Conservation (phyloP, 1,284 basidiomycete genomes). For the Anthracocystis setariae region DNA sequence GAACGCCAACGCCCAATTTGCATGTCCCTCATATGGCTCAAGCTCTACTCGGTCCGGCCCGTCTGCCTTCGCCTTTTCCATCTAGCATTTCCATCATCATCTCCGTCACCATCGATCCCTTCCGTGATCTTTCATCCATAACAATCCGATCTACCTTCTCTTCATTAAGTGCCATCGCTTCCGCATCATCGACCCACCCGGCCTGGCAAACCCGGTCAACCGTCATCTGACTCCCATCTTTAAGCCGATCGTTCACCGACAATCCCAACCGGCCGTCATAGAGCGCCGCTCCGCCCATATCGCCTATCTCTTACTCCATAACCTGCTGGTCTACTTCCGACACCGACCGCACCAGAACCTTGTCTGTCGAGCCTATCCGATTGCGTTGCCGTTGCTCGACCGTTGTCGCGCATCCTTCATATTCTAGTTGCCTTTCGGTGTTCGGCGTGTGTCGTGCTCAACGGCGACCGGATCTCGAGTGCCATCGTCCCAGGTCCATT, state of each 20-base stretch:
- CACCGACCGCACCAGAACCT: constrained; percentile 9
- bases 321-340: constrained; percentile 1
- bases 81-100: neutral
- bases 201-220: neutral
- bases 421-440: constrained; percentile 3
- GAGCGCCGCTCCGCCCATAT: constrained; percentile 7
- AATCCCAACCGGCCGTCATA: neutral
- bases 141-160: neutral
- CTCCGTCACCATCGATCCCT: neutral
- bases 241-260: neutral
- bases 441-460: neutral
- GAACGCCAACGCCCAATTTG: neutral
- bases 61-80: neutral
- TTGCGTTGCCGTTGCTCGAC: neutral
- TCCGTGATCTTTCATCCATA: neutral
- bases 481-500: neutral
- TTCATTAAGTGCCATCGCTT: neutral
- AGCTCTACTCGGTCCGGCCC: no score
- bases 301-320: constrained; percentile 2
- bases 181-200: neutral
- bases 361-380: constrained; percentile 5
- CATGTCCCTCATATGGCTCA: neutral
- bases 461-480: constrained; percentile 6
- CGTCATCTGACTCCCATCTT: neutral
- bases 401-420: constrained; percentile 12